phyloP scores from a whole-genome alignment of 108 stramenopile genomes.

The Discostella stelligeroides region DNA sequence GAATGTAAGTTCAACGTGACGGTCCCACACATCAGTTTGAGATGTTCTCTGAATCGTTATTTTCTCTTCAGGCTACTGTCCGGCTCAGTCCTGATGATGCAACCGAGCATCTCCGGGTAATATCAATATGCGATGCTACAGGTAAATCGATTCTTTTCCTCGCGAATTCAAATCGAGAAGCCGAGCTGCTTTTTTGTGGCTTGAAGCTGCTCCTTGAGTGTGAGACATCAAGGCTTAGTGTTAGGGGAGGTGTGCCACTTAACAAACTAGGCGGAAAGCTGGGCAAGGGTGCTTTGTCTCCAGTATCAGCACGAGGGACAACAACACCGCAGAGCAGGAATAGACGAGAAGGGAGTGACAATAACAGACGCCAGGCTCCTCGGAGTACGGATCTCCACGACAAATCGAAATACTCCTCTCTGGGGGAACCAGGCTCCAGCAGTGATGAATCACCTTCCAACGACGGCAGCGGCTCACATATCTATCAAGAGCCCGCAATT shows the following conservation, averaged over 20 bases:
- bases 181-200: conserved; percentile 74
- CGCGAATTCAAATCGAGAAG: conserved; percentile 69
- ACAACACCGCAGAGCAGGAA: conserved; percentile 3
- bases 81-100: conserved; percentile 62
- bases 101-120: conserved; percentile 67
- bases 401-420: conserved; percentile 38
- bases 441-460: conserved; percentile 34
- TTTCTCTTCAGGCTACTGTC: conserved; percentile 43
- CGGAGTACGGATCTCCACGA: conserved; percentile 25
- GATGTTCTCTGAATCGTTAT: too few species aligned
- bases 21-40: background rate
- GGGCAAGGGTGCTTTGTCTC: conserved; percentile 50
- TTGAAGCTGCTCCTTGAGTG: conserved; percentile 75
- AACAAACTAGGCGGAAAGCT: conserved; percentile 48
- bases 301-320: conserved; percentile 51
- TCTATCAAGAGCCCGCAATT: conserved; percentile 9
- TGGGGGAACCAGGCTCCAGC: conserved; percentile 43
- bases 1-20: conserved; percentile 35
- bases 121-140: conserved; percentile 63
- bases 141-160: conserved; percentile 74
- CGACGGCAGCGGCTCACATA: conserved; percentile 1
- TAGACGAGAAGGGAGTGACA: conserved; percentile 9
- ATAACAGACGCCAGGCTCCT: conserved; percentile 9
- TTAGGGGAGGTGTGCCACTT: conserved; percentile 67
- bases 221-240: conserved; percentile 72